phyloP scores from a whole-genome alignment of 306 rosid genomes.

The Vigna mungo region DNA sequence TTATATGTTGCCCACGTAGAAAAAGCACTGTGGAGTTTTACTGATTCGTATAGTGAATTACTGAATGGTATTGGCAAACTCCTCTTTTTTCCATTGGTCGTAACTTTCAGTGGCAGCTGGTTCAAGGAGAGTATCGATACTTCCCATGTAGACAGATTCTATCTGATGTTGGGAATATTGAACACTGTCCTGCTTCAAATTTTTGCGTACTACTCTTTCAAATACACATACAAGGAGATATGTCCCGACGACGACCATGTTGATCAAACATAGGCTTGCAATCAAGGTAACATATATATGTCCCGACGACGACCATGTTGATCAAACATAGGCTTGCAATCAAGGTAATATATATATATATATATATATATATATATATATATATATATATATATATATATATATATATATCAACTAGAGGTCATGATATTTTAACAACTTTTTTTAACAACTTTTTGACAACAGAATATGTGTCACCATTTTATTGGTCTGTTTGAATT shows the following conservation, averaged over 20 bases:
- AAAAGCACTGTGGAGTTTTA: not conserved
- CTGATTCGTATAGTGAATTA: not conserved
- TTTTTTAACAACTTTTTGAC: too few relatives aligned
- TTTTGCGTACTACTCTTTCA: not conserved
- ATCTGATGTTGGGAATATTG: not conserved
- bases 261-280: too few relatives aligned
- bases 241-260: not conserved
- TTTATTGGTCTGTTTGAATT: too few relatives aligned
- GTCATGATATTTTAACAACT: too few relatives aligned
- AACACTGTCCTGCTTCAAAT: not conserved
- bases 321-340: too few relatives aligned
- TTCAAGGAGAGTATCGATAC: not conserved
- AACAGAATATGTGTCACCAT: too few relatives aligned
- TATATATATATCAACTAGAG: too few relatives aligned
- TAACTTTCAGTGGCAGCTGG: not conserved
- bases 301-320: too few relatives aligned
- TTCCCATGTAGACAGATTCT: not conserved
- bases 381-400: too few relatives aligned
- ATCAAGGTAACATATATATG: too few relatives aligned
- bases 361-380: too few relatives aligned
- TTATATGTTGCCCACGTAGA: not conserved
- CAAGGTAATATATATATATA: too few relatives aligned
- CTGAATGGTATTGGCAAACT: conserved; percentile 10
- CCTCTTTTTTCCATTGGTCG: not conserved
- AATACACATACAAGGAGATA: not conserved